Conservation (phyloP, 148 eudicot species). For the Rhododendron henanense region DNA sequence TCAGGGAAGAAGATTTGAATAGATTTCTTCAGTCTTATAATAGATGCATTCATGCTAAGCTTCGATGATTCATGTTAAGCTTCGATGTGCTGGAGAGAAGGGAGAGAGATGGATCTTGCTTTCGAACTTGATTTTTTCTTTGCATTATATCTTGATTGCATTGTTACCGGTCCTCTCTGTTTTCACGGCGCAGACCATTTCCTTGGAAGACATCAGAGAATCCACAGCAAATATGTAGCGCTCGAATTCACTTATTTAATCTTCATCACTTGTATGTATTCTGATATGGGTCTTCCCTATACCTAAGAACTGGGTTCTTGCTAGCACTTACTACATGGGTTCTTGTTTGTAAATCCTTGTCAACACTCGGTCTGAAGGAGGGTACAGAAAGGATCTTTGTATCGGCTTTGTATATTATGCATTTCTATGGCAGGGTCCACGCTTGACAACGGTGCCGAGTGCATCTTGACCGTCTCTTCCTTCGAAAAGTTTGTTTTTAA, state of each 20-base stretch:
- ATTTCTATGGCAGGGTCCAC: no score
- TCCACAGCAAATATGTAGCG: slow-evolving; percentile 57
- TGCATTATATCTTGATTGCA: background rate
- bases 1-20: background rate
- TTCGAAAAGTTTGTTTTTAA: no score
- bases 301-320: background rate
- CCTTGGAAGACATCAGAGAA: slow-evolving; percentile 65
- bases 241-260: background rate
- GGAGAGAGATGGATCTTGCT: background rate
- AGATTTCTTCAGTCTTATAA: background rate
- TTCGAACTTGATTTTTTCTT: background rate
- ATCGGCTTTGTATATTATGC: no score
- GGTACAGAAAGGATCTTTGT: background rate
- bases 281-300: background rate
- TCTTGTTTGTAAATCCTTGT: background rate
- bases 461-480: no score
- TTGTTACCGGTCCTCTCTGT: background rate
- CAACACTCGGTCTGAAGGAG: background rate
- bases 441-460: no score
- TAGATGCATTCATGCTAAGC: background rate
- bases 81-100: background rate
- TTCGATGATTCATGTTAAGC: background rate
- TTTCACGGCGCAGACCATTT: slow-evolving; percentile 42
- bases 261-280: background rate
- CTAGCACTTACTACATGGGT: background rate